Evolutionary conservation across 768 basidiomycete genomes (phyloP).

Genomic region (Myochromella boudieri): DNA sequence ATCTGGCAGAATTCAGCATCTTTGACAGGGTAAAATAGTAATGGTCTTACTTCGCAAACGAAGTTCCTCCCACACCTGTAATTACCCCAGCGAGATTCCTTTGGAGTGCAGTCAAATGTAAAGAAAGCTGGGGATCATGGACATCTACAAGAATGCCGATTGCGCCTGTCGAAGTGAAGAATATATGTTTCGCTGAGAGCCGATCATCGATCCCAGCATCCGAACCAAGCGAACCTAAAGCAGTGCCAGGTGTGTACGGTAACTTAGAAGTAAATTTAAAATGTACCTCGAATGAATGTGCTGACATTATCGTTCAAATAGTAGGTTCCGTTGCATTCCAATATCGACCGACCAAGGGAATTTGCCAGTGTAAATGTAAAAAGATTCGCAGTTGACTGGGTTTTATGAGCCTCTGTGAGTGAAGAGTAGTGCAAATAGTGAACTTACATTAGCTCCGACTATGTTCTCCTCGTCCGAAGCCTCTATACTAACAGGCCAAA

Average conservation of each 20-base stretch:
- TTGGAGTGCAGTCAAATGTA: constrained; percentile 69
- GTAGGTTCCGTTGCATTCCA: constrained; percentile 70
- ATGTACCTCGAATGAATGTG: constrained; percentile 67
- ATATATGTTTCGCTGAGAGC: constrained; percentile 61
- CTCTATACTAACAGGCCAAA: constrained; percentile 73
- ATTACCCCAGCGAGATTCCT: constrained; percentile 67
- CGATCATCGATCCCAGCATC: no score
- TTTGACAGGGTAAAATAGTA: background rate
- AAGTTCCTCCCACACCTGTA: constrained; percentile 50
- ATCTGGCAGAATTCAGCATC: constrained; percentile 40
- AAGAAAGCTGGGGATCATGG: constrained; percentile 44
- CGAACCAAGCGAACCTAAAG: no score
- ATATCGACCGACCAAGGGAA: constrained; percentile 37
- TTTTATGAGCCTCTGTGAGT: constrained; percentile 40
- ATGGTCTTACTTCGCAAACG: constrained; percentile 57
- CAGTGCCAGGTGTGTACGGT: no score
- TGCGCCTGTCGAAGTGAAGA: constrained; percentile 76
- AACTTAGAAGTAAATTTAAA: no score
- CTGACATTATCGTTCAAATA: constrained; percentile 78
- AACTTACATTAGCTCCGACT: constrained; percentile 74
- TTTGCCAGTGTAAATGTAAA: constrained; percentile 57
- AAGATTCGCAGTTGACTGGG: constrained; percentile 65
- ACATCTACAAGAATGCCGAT: constrained; percentile 75
- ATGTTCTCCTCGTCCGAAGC: constrained; percentile 52
- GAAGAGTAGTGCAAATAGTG: constrained; percentile 8